Conservation (phyloP, 1,284 basidiomycete genomes). For the Moesziomyces aphidis region DNA sequence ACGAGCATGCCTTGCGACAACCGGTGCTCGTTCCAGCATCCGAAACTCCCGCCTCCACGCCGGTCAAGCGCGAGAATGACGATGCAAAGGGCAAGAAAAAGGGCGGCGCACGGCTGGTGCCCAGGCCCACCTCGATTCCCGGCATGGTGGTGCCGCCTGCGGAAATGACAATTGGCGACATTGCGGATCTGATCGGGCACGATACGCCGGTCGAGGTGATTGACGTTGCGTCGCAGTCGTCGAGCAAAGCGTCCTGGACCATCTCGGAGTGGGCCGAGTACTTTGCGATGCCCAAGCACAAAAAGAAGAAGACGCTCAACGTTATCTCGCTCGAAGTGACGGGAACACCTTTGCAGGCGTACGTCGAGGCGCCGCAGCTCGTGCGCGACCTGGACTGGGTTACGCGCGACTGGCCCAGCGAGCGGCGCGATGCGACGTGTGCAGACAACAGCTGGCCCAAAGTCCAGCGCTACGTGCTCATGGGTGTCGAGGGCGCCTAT, state of each 20-base stretch:
- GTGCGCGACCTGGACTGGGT: conserved; percentile 92
- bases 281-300: conserved; percentile 75
- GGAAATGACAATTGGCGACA: conserved; percentile 79
- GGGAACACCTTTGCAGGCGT: conserved; percentile 78
- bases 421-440: conserved; percentile 49
- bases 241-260: conserved; percentile 75
- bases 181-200: conserved; percentile 78
- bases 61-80: conserved; percentile 4
- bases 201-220: conserved; percentile 60
- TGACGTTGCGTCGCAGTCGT: conserved; percentile 68
- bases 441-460: conserved; percentile 78
- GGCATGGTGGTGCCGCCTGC: conserved; percentile 81
- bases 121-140: conserved; percentile 34
- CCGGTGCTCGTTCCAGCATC: conserved; percentile 51
- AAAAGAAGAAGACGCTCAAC: conserved; percentile 79
- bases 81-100: conserved; percentile 6
- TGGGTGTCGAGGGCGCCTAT: conserved; percentile 85
- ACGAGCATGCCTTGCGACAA: conserved; percentile 33
- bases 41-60: neutral
- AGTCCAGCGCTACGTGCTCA: conserved; percentile 94
- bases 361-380: conserved; percentile 80
- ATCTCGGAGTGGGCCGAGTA: conserved; percentile 91
- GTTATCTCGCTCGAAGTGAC: conserved; percentile 89
- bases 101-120: conserved; percentile 13
- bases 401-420: conserved; percentile 86